Percentiles rank a stretch among this genome's conserved stretches.
These are phyloP conservation scores for Sclerotinia borealis DNA, from an alignment of 2,329 filamentous ascomycete genomes.

Conservation along the genomic window DNA sequence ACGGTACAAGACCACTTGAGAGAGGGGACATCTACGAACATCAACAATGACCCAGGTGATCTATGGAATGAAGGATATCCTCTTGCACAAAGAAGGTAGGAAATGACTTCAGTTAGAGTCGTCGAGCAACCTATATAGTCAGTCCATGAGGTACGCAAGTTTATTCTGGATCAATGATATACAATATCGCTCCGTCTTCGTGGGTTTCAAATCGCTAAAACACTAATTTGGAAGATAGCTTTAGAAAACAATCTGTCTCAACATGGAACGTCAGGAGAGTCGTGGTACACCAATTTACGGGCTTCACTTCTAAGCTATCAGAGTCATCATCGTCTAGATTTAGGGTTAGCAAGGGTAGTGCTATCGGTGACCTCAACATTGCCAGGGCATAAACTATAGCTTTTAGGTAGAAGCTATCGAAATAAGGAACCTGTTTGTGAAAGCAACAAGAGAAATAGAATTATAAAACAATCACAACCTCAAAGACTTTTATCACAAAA, in stretches of 20 bases:
- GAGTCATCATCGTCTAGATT: background rate
- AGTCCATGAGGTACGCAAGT: background rate
- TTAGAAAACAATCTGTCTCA: background rate
- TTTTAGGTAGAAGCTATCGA: background rate
- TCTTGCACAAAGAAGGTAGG: background rate
- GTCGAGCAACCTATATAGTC: background rate
- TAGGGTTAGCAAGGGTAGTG: background rate
- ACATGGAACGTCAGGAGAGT: background rate
- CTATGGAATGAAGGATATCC: background rate
- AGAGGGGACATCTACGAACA: slow-evolving; percentile 72
- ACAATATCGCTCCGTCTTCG: background rate
- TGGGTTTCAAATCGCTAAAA: background rate
- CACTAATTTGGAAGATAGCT: background rate
- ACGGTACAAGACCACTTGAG: slow-evolving; percentile 69
- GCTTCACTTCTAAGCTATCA: background rate
- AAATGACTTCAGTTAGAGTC: background rate
- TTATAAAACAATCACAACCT: background rate
- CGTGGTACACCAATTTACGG: background rate
- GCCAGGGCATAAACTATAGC: background rate
- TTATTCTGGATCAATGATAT: background rate
- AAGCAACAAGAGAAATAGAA: background rate
- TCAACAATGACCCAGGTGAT: slow-evolving; percentile 9
- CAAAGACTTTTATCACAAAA: background rate
- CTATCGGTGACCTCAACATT: background rate
- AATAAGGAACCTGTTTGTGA: background rate